Evolutionary conservation across 371 early-diverging fungal genomes (phyloP).

Genomic region (Mortierella sp.): DNA sequence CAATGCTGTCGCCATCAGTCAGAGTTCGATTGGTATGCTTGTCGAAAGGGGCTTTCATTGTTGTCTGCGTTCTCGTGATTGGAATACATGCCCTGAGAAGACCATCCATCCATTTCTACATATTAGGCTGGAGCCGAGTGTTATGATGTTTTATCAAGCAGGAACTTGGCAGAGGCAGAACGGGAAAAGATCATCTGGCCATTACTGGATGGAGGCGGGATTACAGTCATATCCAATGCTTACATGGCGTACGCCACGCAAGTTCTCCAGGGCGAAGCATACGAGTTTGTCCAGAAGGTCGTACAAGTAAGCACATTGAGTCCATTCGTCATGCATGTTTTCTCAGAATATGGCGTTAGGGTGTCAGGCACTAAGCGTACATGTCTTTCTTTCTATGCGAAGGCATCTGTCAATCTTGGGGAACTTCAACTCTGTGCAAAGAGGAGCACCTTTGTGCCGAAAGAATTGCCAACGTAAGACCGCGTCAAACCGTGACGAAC

Average conservation of each 20-base stretch:
- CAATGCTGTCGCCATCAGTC: constrained; percentile 22
- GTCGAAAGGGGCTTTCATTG: too few species aligned
- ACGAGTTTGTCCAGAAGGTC: constrained; percentile 56
- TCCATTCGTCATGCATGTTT: neutral
- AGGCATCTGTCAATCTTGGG: constrained; percentile 58
- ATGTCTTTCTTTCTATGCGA: neutral
- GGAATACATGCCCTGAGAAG: neutral
- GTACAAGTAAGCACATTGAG: constrained; percentile 50
- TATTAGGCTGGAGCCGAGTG: constrained; percentile 56
- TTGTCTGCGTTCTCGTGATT: too few species aligned
- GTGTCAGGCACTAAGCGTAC: neutral
- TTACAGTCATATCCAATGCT: constrained; percentile 45
- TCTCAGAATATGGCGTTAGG: neutral
- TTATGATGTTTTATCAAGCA: constrained; percentile 48
- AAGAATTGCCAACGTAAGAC: constrained; percentile 46
- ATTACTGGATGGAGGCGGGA: constrained; percentile 51
- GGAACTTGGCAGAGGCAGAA: constrained; percentile 53
- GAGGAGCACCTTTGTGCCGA: constrained; percentile 47
- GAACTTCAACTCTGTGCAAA: constrained; percentile 57
- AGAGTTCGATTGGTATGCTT: constrained; percentile 47
- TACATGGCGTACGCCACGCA: constrained; percentile 16
- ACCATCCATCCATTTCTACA: neutral
- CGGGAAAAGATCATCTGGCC: constrained; percentile 55
- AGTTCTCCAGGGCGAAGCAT: constrained; percentile 51
- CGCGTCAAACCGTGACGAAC: neutral